phyloP scores from a whole-genome alignment of 2,329 filamentous ascomycete genomes.

The Aspergillus sp. region DNA sequence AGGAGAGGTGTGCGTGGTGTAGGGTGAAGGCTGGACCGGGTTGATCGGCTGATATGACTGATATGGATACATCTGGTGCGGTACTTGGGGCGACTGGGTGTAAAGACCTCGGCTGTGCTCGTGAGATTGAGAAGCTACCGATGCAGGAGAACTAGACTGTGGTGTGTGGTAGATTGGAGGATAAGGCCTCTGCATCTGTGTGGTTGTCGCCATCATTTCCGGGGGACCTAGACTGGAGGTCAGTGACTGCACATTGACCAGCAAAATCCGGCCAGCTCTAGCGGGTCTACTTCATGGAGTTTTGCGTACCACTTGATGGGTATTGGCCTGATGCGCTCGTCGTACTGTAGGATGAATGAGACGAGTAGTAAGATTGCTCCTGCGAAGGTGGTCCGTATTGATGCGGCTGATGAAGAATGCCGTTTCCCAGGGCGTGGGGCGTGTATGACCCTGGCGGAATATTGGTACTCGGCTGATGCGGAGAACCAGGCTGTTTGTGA shows the following conservation, averaged over 20 bases:
- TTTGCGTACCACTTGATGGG: slow-evolving; percentile 74
- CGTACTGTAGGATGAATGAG: slow-evolving; percentile 80
- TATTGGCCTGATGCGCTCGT: slow-evolving; percentile 80
- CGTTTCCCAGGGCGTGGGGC: slow-evolving; percentile 33
- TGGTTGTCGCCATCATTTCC: slow-evolving; percentile 64
- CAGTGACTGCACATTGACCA: slow-evolving; percentile 42
- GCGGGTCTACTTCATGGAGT: not conserved
- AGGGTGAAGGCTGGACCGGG: slow-evolving; percentile 56
- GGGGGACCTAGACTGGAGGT: slow-evolving; percentile 62
- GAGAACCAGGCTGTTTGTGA: slow-evolving; percentile 56
- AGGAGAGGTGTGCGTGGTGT: slow-evolving; percentile 55
- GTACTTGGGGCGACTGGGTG: slow-evolving; percentile 75
- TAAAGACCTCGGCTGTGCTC: slow-evolving; percentile 84
- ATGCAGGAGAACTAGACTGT: slow-evolving; percentile 91
- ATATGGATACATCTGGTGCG: slow-evolving; percentile 81
- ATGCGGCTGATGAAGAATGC: slow-evolving; percentile 52
- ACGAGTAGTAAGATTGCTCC: slow-evolving; percentile 72
- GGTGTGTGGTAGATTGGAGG: slow-evolving; percentile 94
- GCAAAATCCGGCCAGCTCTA: slow-evolving; percentile 55
- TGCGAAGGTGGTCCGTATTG: slow-evolving; percentile 68
- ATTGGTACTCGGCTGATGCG: slow-evolving; percentile 55
- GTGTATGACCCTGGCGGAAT: slow-evolving; percentile 33
- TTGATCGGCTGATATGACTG: slow-evolving; percentile 55
- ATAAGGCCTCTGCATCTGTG: slow-evolving; percentile 69
- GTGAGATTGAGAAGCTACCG: slow-evolving; percentile 85